Percentiles rank a stretch among this genome's conserved stretches.
phyloP scores from a whole-genome alignment of 2,329 filamentous ascomycete species.

The Monascus ruber region DNA sequence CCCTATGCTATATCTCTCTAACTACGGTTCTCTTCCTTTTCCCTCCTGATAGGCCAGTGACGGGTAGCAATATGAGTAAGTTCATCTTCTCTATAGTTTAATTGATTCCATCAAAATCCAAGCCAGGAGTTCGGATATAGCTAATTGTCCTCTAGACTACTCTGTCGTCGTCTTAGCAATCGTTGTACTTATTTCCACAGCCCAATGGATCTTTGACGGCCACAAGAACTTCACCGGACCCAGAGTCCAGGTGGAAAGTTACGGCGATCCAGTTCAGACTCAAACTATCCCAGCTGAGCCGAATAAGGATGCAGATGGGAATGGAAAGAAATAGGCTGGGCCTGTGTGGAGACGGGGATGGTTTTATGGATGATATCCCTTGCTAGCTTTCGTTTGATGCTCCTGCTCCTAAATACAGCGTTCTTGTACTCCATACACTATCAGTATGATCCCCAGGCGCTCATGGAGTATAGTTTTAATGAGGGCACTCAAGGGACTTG shows the following conservation, averaged over 20 bases:
- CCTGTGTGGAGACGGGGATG: too few species aligned
- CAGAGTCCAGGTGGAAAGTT: constrained; percentile 31
- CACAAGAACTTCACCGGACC: constrained; percentile 50
- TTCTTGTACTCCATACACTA: too few species aligned
- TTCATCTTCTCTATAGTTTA: constrained; percentile 1
- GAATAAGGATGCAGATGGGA: background rate
- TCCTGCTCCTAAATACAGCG: too few species aligned
- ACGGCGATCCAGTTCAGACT: constrained; percentile 10
- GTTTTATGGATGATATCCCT: too few species aligned
- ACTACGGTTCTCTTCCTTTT: constrained; percentile 68
- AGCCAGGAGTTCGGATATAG: too few species aligned
- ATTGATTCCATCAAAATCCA: background rate
- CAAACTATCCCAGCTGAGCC: background rate
- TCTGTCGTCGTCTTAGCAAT: constrained; percentile 45
- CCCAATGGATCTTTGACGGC: constrained; percentile 51
- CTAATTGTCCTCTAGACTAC: constrained; percentile 19
- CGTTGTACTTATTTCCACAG: constrained; percentile 44
- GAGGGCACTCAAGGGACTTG: too few species aligned
- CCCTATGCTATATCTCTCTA: constrained; percentile 52
- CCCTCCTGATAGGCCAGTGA: constrained; percentile 55
- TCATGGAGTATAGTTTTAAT: too few species aligned
- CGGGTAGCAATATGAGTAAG: constrained; percentile 57
- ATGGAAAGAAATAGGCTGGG: too few species aligned
- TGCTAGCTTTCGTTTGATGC: too few species aligned
- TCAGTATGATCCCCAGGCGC: too few species aligned